A percentile compares a stretch with the other conserved stretches of the same genome.
Conservation (phyloP, 768 basidiomycete genomes). For the Mycena belliarum region DNA sequence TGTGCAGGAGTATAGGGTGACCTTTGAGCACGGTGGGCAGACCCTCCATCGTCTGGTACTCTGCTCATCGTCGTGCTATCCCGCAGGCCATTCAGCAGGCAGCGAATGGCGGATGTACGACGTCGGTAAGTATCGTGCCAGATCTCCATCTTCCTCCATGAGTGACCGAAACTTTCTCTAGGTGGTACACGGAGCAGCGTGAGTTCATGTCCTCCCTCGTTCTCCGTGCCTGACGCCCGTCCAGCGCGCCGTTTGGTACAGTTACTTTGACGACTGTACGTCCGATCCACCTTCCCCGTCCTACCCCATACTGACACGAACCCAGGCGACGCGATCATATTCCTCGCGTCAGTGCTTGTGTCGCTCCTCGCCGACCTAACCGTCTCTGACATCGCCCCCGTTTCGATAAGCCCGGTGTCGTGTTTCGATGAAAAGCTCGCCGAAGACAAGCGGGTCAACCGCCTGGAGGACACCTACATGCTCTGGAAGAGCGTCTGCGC, state of each 20-base stretch:
- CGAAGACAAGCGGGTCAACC: constrained; percentile 69
- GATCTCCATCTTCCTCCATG: not conserved
- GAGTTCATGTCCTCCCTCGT: constrained; percentile 27
- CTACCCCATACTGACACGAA: too few species aligned
- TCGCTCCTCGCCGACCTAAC: constrained; percentile 1
- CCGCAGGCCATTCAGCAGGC: constrained; percentile 54
- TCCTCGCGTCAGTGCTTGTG: constrained; percentile 56
- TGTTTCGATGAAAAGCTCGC: constrained; percentile 81
- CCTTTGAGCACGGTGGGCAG: constrained; percentile 58
- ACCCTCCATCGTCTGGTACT: not conserved
- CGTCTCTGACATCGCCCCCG: constrained; percentile 6
- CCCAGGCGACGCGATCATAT: constrained; percentile 69
- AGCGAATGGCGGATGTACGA: constrained; percentile 83
- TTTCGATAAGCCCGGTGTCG: constrained; percentile 48
- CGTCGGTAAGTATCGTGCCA: constrained; percentile 40
- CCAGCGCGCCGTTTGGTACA: constrained; percentile 75
- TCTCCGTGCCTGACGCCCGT: constrained; percentile 3
- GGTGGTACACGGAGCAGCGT: constrained; percentile 70
- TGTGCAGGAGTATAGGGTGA: constrained; percentile 72
- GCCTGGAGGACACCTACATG: constrained; percentile 74
- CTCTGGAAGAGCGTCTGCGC: constrained; percentile 77
- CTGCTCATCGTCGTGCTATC: too few species aligned
- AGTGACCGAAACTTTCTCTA: not conserved
- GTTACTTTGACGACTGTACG: constrained; percentile 38
- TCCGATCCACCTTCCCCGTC: too few species aligned